These are phyloP conservation scores for Penicillium fuscoglaucum DNA, from an alignment of 2,329 filamentous ascomycete genomes.

Conservation along the genomic window DNA sequence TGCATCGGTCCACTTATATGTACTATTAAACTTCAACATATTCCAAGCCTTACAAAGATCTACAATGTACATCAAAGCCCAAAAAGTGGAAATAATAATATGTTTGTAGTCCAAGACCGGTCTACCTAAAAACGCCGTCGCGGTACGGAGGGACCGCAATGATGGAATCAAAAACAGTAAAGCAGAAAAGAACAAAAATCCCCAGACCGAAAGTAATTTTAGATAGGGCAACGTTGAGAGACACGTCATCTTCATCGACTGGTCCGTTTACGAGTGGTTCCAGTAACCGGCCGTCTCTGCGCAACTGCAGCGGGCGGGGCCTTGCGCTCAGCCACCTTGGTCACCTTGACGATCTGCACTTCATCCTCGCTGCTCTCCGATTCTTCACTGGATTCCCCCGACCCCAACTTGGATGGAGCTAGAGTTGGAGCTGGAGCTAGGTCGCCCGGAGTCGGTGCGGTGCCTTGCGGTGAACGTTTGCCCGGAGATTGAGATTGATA, in stretches of 20 bases:
- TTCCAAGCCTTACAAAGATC: background rate
- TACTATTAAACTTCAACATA: background rate
- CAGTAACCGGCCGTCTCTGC: slow-evolving; percentile 22
- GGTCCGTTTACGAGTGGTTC: slow-evolving; percentile 26
- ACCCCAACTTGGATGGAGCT: slow-evolving; percentile 15
- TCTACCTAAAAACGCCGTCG: slow-evolving; percentile 9
- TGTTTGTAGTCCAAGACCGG: background rate
- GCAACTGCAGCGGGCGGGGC: slow-evolving; percentile 18
- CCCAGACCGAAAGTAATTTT: background rate
- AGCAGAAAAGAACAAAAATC: background rate
- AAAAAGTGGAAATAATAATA: background rate
- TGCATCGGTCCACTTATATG: background rate
- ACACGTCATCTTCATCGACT: slow-evolving; percentile 24
- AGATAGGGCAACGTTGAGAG: slow-evolving; percentile 1
- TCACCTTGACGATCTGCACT: slow-evolving; percentile 31
- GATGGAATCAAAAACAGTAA: slow-evolving; percentile 3
- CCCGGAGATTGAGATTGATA: slow-evolving; percentile 22
- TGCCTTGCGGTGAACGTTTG: slow-evolving; percentile 18
- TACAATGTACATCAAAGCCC: background rate
- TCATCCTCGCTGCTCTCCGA: slow-evolving; percentile 33
- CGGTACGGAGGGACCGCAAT: background rate
- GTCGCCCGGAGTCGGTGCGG: slow-evolving; percentile 10
- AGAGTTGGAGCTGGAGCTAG: background rate
- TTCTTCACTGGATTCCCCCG: slow-evolving; percentile 20
- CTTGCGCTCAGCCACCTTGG: slow-evolving; percentile 29